Percentiles rank a stretch among this genome's conserved stretches.
These are phyloP conservation scores for Coemansia sp. DNA, from an alignment of 192 early-diverging fungal species.

Conservation along the genomic window DNA sequence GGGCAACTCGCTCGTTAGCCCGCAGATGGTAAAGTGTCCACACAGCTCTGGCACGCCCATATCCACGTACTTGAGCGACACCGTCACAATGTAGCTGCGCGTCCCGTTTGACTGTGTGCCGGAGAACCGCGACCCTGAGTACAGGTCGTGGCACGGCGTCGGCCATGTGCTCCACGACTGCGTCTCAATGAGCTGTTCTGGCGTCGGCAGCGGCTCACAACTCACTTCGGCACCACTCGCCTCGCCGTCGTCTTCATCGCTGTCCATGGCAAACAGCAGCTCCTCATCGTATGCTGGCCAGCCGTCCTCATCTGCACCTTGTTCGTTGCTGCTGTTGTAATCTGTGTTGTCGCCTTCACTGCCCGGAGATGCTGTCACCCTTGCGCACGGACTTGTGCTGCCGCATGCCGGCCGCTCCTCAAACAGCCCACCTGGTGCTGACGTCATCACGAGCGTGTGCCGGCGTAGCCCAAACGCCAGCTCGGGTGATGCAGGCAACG, in stretches of 20 bases:
- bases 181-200: conserved; percentile 49
- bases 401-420: not conserved
- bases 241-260: not conserved
- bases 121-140: conserved; percentile 50
- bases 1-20: conserved; percentile 70
- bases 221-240: conserved; percentile 20
- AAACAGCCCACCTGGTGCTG: not conserved
- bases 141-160: conserved; percentile 52
- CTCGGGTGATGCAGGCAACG: conserved; percentile 27
- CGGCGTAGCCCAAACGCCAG: conserved; percentile 14
- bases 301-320: not conserved
- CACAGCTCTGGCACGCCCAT: conserved; percentile 65
- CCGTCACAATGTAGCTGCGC: conserved; percentile 44
- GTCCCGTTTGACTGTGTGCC: conserved; percentile 52
- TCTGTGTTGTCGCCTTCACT: not conserved
- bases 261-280: conserved; percentile 9
- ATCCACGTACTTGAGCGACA: conserved; percentile 60
- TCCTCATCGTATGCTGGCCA: conserved; percentile 5
- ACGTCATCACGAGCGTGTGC: not conserved
- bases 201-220: conserved; percentile 46
- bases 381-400: not conserved
- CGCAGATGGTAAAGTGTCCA: conserved; percentile 72
- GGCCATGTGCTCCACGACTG: conserved; percentile 57
- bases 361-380: not conserved
- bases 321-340: not conserved